phyloP scores from a whole-genome alignment of 495 filamentous ascomycete species.

The Hypomontagnella monticulosa region DNA sequence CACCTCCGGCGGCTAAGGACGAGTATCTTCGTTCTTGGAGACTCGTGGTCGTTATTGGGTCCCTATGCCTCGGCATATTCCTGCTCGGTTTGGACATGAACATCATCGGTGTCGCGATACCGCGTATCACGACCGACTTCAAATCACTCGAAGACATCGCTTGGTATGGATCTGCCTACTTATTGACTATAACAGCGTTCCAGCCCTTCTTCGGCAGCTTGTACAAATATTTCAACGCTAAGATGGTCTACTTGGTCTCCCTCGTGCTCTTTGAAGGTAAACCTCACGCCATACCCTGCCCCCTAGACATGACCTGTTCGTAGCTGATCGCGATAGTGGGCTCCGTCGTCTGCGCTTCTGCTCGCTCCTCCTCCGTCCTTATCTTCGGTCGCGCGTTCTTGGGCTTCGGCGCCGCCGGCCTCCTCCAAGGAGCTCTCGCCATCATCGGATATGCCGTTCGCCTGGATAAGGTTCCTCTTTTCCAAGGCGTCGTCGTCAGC shows the following conservation, averaged over 20 bases:
- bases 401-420: not conserved
- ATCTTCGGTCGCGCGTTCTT: not conserved
- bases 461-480: not conserved
- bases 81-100: not conserved
- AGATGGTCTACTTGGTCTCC: not conserved
- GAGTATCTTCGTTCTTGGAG: not conserved
- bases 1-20: too few relatives aligned
- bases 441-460: not conserved
- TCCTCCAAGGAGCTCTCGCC: not conserved
- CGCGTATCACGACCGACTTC: not conserved
- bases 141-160: not conserved
- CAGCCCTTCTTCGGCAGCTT: not conserved
- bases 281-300: not conserved
- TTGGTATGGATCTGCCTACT: not conserved
- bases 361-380: not conserved
- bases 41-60: not conserved
- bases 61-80: not conserved
- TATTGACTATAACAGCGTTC: not conserved
- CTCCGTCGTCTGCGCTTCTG: not conserved
- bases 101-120: not conserved
- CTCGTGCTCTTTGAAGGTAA: not conserved
- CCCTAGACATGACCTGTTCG: not conserved
- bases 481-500: not conserved
- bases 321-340: not conserved
- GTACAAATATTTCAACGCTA: not conserved